Percentiles rank a stretch among this genome's conserved stretches.
Evolutionary conservation across 108 stramenopile genomes (phyloP).

Genomic region (Cyclostephanos tholiformis): DNA sequence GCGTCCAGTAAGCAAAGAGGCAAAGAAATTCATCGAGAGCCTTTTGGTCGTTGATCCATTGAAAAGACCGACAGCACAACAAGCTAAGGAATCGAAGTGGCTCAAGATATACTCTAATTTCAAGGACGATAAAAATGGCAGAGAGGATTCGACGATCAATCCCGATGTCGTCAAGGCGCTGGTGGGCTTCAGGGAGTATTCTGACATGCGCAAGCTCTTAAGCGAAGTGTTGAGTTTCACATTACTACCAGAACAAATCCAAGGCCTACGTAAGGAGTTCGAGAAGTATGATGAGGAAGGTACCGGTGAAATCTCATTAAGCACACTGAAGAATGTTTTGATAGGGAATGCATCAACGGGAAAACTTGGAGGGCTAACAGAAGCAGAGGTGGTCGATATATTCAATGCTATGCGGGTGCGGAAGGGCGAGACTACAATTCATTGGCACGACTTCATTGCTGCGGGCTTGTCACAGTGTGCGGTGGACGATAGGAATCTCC

Average conservation of each 20-base stretch:
- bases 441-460: conserved; percentile 90
- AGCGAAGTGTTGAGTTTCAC: conserved; percentile 91
- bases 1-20: conserved; percentile 71
- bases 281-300: conserved; percentile 75
- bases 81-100: conserved; percentile 88
- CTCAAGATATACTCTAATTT: conserved; percentile 72
- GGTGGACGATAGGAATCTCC: conserved; percentile 87
- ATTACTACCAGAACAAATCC: conserved; percentile 86
- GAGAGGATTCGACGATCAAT: conserved; percentile 61
- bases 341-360: conserved; percentile 84
- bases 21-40: conserved; percentile 83
- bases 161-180: conserved; percentile 81
- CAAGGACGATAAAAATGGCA: conserved; percentile 43
- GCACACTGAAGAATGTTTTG: conserved; percentile 76
- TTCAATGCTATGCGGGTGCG: conserved; percentile 89
- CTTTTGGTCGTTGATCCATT: conserved; percentile 87
- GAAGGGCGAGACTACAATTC: conserved; percentile 80
- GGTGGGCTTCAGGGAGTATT: conserved; percentile 85
- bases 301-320: conserved; percentile 82
- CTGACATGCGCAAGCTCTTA: conserved; percentile 85
- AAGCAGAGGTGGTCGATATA: conserved; percentile 88
- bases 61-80: conserved; percentile 82
- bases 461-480: conserved; percentile 85
- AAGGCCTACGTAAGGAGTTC: conserved; percentile 84
- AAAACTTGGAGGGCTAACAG: conserved; percentile 81